A percentile compares a stretch with the other conserved stretches of the same genome.
Conservation (phyloP, 306 rosid species). For the Chamaecrista fasciculata region DNA sequence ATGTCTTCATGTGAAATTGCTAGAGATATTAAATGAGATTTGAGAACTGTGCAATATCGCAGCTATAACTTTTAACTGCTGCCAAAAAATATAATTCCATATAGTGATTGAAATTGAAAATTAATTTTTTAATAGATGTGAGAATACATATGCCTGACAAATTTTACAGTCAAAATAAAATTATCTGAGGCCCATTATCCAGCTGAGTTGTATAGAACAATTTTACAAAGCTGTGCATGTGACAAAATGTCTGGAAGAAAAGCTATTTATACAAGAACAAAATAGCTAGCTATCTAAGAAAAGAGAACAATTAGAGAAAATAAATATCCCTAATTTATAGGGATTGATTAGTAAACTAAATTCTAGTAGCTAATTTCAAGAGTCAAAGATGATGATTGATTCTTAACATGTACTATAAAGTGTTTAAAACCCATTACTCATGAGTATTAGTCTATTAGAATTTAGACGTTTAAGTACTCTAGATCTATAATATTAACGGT, state of each 20-base stretch:
- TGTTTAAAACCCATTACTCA: not conserved
- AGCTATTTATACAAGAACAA: too few relatives aligned
- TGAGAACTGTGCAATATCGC: not conserved
- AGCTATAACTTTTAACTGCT: slow-evolving; percentile 2
- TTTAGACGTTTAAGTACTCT: not conserved
- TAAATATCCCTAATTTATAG: too few relatives aligned
- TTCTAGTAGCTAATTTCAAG: too few relatives aligned
- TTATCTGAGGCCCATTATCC: not conserved
- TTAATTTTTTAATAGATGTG: too few relatives aligned
- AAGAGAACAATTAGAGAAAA: too few relatives aligned
- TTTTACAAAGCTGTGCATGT: not conserved
- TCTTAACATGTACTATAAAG: too few relatives aligned
- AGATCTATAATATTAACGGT: not conserved
- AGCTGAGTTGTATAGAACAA: not conserved
- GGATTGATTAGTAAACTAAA: too few relatives aligned
- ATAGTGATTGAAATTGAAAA: not conserved
- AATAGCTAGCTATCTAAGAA: too few relatives aligned
- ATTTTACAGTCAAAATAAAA: not conserved
- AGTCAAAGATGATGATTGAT: too few relatives aligned
- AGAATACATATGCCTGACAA: slow-evolving; percentile 2
- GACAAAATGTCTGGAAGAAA: too few relatives aligned
- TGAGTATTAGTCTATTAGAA: not conserved
- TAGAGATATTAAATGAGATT: not conserved
- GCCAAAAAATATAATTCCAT: too few relatives aligned
- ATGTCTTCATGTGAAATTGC: not conserved